phyloP scores from a whole-genome alignment of 1,284 basidiomycete genomes.

The Anthracocystis walkeri region DNA sequence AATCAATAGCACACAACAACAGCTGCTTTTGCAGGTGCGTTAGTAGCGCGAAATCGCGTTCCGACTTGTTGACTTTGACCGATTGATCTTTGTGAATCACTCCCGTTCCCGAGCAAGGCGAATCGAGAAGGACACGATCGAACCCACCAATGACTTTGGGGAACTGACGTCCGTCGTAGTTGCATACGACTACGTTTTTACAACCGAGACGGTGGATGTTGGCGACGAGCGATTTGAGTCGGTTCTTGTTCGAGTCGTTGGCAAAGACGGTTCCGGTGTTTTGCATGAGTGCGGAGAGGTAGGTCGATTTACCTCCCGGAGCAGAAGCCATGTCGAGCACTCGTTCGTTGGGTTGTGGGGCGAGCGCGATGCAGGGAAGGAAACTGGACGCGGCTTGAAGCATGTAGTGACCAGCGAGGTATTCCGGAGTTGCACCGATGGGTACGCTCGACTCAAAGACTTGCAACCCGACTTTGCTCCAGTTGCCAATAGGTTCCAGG shows the following conservation, averaged over 20 bases:
- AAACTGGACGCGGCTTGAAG: constrained; percentile 98
- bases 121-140: constrained; percentile 93
- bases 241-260: constrained; percentile 93
- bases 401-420: constrained; percentile 99
- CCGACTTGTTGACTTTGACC: constrained; percentile 98
- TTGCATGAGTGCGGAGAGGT: constrained; percentile 78
- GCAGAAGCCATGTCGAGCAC: constrained; percentile 99
- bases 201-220: constrained; percentile 97
- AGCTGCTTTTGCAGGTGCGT: constrained; percentile 98
- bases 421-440: constrained; percentile 94
- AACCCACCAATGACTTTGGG: constrained; percentile 99
- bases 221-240: constrained; percentile 95
- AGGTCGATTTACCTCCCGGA: constrained; percentile 94
- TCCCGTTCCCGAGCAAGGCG: constrained; percentile 97
- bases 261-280: constrained; percentile 99
- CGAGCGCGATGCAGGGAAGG: constrained; percentile 95
- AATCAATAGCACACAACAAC: constrained; percentile 97
- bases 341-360: constrained; percentile 91
- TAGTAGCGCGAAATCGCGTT: constrained; percentile 88
- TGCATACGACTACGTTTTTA: constrained; percentile 97
- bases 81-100: constrained; percentile 97
- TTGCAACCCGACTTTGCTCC: constrained; percentile 97
- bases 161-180: constrained; percentile 96
- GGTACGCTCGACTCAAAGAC: constrained; percentile 97
- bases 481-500: constrained; percentile 93